Evolutionary conservation across 176 grass and related monocot species (phyloP), one percentile per base, ranked within the genome.

Genomic region (Poa pratensis): DNA sequence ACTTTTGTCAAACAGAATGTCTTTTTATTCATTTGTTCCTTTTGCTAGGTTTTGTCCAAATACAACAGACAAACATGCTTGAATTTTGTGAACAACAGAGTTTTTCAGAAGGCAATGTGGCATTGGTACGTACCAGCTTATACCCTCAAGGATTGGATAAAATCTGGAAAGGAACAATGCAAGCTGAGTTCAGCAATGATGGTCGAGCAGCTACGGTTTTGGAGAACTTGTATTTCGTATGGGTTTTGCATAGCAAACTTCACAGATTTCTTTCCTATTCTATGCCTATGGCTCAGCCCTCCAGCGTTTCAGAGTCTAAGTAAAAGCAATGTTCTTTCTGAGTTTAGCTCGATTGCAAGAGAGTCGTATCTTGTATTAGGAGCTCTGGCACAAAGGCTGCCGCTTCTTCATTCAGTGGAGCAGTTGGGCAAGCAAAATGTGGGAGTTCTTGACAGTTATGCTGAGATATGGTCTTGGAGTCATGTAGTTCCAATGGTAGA

Each of bases 401-500:
- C 93, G 0, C 46, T 88, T 88, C 88, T 99, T 86, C 91, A 99
- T 72, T 90, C 85, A 77, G 73, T 65, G 54, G 86, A 89, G 26
- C 77, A 93, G 81, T 81, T 92, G 75, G 53, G 26, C 54, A 87
- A 86, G 64, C 83, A 90, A 87, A 81, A 71, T 17, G 16, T 76
- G 28, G 80, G 24, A 12, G 52, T 79, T 79, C 84, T 72, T 86
- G 66, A 72, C 32, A 75, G 67, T 35, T 53, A 42, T 27, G 23
- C 60, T 30, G 91, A 95, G 87, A 79, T 39, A 52, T 99, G 91
- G 91, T 89, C 89, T 67, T 99, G 96, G 93, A 92, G 79, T 30
- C 86, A 96, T 88, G 90, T 93, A 46, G 81, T 89, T 78, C 90
- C 93, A 55, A 96, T 99, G 91, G 86, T 99, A 75, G 90, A 99